Evolutionary conservation across 2,329 filamentous ascomycete species (phyloP).

Genomic region (Claviceps pusilla): DNA sequence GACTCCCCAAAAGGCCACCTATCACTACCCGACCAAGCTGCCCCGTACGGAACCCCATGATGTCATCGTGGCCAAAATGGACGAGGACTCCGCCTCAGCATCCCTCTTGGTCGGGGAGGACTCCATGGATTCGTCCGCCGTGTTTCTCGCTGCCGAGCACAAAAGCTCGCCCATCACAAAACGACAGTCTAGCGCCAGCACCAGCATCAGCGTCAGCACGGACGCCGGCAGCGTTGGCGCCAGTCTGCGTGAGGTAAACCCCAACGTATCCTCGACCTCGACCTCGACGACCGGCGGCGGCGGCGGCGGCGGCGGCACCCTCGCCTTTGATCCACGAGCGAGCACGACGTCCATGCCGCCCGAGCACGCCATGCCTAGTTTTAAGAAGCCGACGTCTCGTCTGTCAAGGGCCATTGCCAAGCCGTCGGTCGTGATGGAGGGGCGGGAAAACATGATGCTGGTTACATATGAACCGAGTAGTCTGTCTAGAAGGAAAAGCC

Average conservation of each 20-base stretch:
- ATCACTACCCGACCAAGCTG: slow-evolving; percentile 64
- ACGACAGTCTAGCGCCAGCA: slow-evolving; percentile 14
- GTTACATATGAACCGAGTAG: slow-evolving; percentile 31
- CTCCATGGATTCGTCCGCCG: slow-evolving; percentile 21
- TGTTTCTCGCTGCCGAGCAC: slow-evolving; percentile 12
- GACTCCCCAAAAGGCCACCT: slow-evolving; percentile 68
- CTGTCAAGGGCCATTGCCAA: slow-evolving; percentile 20
- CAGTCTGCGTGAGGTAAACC: slow-evolving; percentile 42
- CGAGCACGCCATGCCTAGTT: slow-evolving; percentile 30
- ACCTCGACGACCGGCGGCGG: slow-evolving; percentile 10
- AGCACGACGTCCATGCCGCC: slow-evolving; percentile 27
- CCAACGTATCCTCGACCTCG: slow-evolving; percentile 26
- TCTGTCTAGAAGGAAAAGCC: slow-evolving; percentile 38
- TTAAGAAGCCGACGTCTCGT: slow-evolving; percentile 27
- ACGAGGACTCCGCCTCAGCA: slow-evolving; percentile 12
- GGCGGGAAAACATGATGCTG: slow-evolving; percentile 36
- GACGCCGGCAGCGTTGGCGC: slow-evolving; percentile 14
- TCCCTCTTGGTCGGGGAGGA: neutral
- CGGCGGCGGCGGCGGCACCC: slow-evolving; percentile 9
- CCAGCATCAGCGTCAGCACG: slow-evolving; percentile 11
- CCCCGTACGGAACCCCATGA: slow-evolving; percentile 52
- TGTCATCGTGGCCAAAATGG: slow-evolving; percentile 26
- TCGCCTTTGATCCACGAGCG: slow-evolving; percentile 25
- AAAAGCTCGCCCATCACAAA: slow-evolving; percentile 13
- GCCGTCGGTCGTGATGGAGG: slow-evolving; percentile 22